Conservation (phyloP, 208 protist species). For the Leptomonas seymouri region DNA sequence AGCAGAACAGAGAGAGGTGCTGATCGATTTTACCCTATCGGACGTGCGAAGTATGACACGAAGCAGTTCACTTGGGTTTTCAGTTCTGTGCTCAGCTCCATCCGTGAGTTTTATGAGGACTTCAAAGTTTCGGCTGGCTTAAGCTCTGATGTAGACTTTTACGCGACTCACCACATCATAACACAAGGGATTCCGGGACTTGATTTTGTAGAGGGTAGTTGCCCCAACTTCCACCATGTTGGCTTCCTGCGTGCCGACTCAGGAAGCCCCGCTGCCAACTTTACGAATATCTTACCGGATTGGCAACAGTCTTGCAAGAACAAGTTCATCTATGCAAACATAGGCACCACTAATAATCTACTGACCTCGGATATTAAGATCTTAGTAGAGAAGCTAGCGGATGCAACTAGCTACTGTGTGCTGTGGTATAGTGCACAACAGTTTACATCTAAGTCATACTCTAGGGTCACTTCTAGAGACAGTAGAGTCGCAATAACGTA, state of each 20-base stretch:
- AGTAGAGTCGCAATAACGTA: constrained; percentile 8
- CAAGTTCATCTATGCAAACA: constrained; percentile 5
- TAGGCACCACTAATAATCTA: not conserved
- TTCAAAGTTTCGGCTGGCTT: not conserved
- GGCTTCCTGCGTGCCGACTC: constrained; percentile 42
- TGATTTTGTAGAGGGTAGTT: constrained; percentile 30
- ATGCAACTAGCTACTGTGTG: constrained; percentile 7
- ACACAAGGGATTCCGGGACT: constrained; percentile 43
- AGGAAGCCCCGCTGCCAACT: not conserved
- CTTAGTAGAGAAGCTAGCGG: not conserved
- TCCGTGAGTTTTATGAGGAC: not conserved
- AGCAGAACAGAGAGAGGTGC: not conserved
- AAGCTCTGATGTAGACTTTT: constrained; percentile 3
- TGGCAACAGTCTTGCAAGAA: constrained; percentile 1
- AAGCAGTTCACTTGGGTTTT: not conserved
- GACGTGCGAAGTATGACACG: not conserved
- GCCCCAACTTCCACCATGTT: constrained; percentile 47
- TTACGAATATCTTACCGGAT: not conserved
- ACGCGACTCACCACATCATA: constrained; percentile 36
- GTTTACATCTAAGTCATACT: not conserved
- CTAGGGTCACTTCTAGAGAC: not conserved
- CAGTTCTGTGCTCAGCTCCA: not conserved
- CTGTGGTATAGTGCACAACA: constrained; percentile 5
- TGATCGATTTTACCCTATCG: not conserved
- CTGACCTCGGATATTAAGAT: not conserved